Base-by-base conservation (phyloP, 75 land plant species). In the Pinus albicaulis region DNA sequence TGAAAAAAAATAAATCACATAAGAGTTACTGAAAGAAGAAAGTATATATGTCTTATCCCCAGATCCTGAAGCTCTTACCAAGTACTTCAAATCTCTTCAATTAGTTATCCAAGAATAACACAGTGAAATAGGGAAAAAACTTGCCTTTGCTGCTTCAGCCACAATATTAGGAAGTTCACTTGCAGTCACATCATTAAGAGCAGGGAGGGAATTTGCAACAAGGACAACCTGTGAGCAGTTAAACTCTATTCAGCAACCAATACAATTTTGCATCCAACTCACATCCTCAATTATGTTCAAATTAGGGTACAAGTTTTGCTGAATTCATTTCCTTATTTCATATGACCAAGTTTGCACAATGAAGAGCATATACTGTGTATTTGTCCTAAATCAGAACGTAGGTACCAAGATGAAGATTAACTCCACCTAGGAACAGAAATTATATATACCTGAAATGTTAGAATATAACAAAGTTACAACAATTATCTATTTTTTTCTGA, bases 151-250 rank as follows among this genome's bases (percentile, higher is more conserved):
- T 78, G 99, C 99, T 77, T 97, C 99, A 53, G 99, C 98, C 14
- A 97, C 92, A 74, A 97, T 86, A 36, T 86, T 87, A 25, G 99
- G 99, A 59, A 97, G 81, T 82, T 97, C 99, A 77, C 77, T 82
- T 13, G 98, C 93, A 76, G 98, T 94, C 20, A 97, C 89, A 86
- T 97, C 99, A 83, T 97, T 97, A 26, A 97, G 76, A 31, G 99
- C 99, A 61, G 99, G 99, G 16, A 95, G 87, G 10, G 99, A 94
- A 81, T 97, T 97, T 59, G 91, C 99, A 75, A 97, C 98, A 36
- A 97, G 87, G 55, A 97, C 99, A 52, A 97, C 99, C 98, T 94
- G 86, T 48, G 61, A 41, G 36, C 20, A 68, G 23, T 68, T n/a
- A n/a, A 68, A 38, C 26, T 24, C 15, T 61, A 61, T 68, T 68